Evolutionary conservation across 148 eudicot genomes (phyloP), one percentile per base, ranked within the genome.

Genomic region (Polygonum aviculare): DNA sequence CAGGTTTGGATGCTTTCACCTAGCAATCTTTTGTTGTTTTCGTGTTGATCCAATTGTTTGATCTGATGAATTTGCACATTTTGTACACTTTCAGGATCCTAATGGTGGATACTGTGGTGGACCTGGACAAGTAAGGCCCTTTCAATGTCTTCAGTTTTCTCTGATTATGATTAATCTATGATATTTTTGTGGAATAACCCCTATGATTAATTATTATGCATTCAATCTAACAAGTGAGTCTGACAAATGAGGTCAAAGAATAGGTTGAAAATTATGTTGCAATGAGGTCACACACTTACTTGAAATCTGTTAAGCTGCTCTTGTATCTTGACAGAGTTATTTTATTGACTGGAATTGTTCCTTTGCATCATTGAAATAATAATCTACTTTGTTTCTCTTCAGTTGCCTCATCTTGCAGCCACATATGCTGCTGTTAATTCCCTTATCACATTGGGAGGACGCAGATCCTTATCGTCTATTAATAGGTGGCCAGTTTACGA

Each of bases 381-480:
- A 57, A 81, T 72, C 12, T 19, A 49, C 77, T 76, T 84, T 62
- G 40, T 63, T 75, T 73, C 57, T 74, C 41, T 19, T 81, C 88
- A 95, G 98, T 82, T 95, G 91, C 96, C 97, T 82, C 98, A 95
- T 90, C 92, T 95, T 69, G 97, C 96, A 18, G 90, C 94, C 74
- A 92, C 97, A 80, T 95, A 95, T 84, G 98, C 98, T 77, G 91
- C 98, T 41, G 85, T 92, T 78, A 92, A 90, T 85, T 82, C 98
- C 73, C 94, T 95, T 75, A 65, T 95, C 49, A 92, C 97, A 75
- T 74, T 95, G 84, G 98, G 98, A 69, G 93, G 97, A 52, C 80
- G 79, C 75, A 83, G 31, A 77, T 81, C 93, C 21, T 77, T 95
- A 79, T 89, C 92, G 82, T 90, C 97, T 74, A 92, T 92, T 78